Percentiles rank a stretch among this genome's conserved stretches.
Evolutionary conservation across 495 filamentous ascomycete genomes (phyloP).

Genomic region (Penicillium coprophilum): DNA sequence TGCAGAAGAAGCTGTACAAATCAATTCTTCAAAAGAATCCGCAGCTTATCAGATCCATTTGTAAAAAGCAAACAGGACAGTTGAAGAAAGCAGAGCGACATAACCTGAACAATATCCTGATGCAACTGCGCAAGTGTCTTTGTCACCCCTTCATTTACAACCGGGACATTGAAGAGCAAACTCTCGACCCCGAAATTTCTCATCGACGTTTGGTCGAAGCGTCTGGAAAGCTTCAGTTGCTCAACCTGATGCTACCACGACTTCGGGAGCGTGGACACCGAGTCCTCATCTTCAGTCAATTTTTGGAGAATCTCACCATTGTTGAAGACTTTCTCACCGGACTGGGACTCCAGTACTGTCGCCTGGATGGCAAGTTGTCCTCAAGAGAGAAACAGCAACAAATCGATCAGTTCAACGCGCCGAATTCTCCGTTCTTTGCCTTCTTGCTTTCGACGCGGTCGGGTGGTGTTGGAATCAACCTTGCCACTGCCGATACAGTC

Average conservation of each 20-base stretch:
- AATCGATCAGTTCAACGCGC: conserved; percentile 91
- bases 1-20: conserved; percentile 94
- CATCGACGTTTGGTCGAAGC: conserved; percentile 86
- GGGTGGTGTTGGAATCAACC: conserved; percentile 95
- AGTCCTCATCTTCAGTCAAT: conserved; percentile 95
- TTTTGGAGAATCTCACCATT: conserved; percentile 82
- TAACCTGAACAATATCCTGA: conserved; percentile 87
- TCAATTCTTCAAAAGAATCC: conserved; percentile 89
- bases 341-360: conserved; percentile 66
- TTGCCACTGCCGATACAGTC: conserved; percentile 95
- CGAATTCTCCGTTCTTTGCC: conserved; percentile 76
- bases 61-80: conserved; percentile 55
- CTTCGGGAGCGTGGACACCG: conserved; percentile 85
- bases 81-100: conserved; percentile 67
- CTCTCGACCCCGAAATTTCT: conserved; percentile 46
- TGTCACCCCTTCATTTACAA: conserved; percentile 97
- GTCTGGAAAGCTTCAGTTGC: conserved; percentile 81
- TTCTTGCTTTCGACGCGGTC: conserved; percentile 93
- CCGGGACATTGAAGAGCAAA: conserved; percentile 79
- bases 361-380: conserved; percentile 80
- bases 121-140: conserved; percentile 92
- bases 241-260: conserved; percentile 89
- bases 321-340: conserved; percentile 86
- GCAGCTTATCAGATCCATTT: conserved; percentile 82
- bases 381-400: conserved; percentile 86